Percentiles rank a stretch among this genome's conserved stretches.
Evolutionary conservation across 2,329 filamentous ascomycete genomes (phyloP).

Genomic region (Zasmidium angulare): DNA sequence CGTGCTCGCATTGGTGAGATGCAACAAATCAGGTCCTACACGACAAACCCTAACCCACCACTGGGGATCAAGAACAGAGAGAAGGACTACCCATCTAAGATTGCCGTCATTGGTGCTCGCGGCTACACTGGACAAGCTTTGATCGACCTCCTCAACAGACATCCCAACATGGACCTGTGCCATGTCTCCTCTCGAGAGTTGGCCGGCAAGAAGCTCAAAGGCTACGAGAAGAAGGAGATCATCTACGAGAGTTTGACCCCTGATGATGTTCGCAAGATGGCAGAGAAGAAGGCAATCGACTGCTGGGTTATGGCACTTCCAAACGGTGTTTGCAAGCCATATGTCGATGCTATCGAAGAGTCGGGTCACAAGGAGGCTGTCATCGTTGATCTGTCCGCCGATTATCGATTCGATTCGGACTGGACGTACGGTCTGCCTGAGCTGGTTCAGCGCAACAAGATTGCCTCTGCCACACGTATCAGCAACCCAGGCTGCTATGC

Average conservation of each 20-base stretch:
- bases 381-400: slow-evolving; percentile 92
- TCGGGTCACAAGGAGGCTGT: slow-evolving; percentile 66
- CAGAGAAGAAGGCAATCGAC: slow-evolving; percentile 80
- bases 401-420: slow-evolving; percentile 81
- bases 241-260: slow-evolving; percentile 86
- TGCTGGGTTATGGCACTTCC: slow-evolving; percentile 98
- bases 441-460: slow-evolving; percentile 71
- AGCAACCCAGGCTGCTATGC: slow-evolving; percentile 94
- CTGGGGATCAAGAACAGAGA: slow-evolving; percentile 85
- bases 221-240: slow-evolving; percentile 88
- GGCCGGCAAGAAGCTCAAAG: slow-evolving; percentile 79
- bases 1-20: slow-evolving; percentile 12
- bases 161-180: slow-evolving; percentile 84
- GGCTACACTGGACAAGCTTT: slow-evolving; percentile 93
- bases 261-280: slow-evolving; percentile 83
- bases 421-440: slow-evolving; percentile 94
- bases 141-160: slow-evolving; percentile 80
- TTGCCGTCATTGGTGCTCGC: slow-evolving; percentile 86
- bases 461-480: slow-evolving; percentile 78
- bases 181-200: slow-evolving; percentile 94
- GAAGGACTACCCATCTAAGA: slow-evolving; percentile 72
- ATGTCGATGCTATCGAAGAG: slow-evolving; percentile 81
- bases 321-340: slow-evolving; percentile 92
- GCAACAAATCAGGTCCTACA: slow-evolving; percentile 43
- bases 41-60: slow-evolving; percentile 86